These are phyloP conservation scores for Aspergillus clavatus DNA, from an alignment of 2,329 filamentous ascomycete genomes.

Conservation along the genomic window DNA sequence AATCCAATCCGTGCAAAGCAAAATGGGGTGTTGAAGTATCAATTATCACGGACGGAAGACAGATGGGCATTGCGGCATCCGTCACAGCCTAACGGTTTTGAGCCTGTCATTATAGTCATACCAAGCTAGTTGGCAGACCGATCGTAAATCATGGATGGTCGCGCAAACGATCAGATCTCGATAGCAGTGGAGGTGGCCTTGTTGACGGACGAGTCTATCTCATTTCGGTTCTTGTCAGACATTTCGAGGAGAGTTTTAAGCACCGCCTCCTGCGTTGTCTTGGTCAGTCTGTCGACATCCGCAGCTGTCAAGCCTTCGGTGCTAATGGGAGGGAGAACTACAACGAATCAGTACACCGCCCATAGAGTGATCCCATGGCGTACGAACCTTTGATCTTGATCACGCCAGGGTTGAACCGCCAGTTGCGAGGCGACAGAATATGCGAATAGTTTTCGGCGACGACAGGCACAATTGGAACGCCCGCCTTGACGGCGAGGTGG, in stretches of 20 bases:
- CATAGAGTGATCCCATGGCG: background rate
- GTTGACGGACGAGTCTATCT: conserved; percentile 14
- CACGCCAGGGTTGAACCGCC: conserved; percentile 62
- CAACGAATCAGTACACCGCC: conserved; percentile 6
- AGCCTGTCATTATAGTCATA: background rate
- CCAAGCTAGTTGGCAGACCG: background rate
- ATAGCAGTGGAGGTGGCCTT: conserved; percentile 31
- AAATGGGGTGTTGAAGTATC: no score
- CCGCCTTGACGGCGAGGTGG: conserved; percentile 88
- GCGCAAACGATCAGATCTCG: conserved; percentile 27
- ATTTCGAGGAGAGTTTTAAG: conserved; percentile 53
- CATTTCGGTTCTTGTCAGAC: conserved; percentile 23
- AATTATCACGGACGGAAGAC: background rate
- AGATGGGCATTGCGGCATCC: background rate
- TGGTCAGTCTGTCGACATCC: conserved; percentile 71
- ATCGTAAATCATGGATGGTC: background rate
- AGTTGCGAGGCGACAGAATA: conserved; percentile 59
- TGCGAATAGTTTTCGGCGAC: conserved; percentile 76
- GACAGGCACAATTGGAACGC: conserved; percentile 86
- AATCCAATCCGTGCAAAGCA: no score
- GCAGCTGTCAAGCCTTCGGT: conserved; percentile 67
- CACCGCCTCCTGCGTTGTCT: conserved; percentile 69
- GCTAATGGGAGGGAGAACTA: conserved; percentile 74
- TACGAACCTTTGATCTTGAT: conserved; percentile 71
- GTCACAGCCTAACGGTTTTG: no score